Evolutionary conservation across 345 rosid genomes (phyloP).

Genomic region (Salix exigua): DNA sequence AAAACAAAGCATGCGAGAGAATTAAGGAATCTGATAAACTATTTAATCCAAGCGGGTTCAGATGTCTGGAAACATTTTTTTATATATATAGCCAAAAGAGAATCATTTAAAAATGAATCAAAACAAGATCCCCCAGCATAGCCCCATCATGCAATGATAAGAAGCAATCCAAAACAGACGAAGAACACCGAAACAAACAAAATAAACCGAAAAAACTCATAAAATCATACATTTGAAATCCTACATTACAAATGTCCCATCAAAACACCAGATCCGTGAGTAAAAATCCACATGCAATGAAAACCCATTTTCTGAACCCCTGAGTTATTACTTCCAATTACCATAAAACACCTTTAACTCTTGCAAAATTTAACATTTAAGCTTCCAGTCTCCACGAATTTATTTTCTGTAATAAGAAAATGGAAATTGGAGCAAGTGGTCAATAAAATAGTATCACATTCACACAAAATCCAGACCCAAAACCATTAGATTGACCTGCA

Average conservation of each 20-base stretch:
- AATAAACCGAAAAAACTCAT: neutral
- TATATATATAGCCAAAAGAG: neutral
- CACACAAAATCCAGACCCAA: neutral
- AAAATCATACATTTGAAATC: conserved; percentile 9
- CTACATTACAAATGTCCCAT: neutral
- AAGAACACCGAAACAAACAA: neutral
- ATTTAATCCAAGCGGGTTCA: neutral
- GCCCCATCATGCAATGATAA: neutral
- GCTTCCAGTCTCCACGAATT: neutral
- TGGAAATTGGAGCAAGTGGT: neutral
- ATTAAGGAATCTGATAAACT: neutral
- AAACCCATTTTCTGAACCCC: conserved; percentile 5
- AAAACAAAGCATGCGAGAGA: neutral
- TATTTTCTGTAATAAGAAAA: neutral
- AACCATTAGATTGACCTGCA: conserved; percentile 27
- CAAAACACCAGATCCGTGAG: conserved; percentile 39
- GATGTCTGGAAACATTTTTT: neutral
- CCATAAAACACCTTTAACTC: neutral
- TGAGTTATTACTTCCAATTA: neutral
- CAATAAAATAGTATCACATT: neutral
- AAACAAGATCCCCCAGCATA: neutral
- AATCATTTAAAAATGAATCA: neutral
- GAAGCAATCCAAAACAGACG: neutral
- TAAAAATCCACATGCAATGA: conserved; percentile 34
- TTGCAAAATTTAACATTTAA: conserved; percentile 2